A percentile compares a stretch with the other conserved stretches of the same genome.
Conservation (phyloP, 2,329 filamentous ascomycete genomes). For the Ambrosiella xylebori region DNA sequence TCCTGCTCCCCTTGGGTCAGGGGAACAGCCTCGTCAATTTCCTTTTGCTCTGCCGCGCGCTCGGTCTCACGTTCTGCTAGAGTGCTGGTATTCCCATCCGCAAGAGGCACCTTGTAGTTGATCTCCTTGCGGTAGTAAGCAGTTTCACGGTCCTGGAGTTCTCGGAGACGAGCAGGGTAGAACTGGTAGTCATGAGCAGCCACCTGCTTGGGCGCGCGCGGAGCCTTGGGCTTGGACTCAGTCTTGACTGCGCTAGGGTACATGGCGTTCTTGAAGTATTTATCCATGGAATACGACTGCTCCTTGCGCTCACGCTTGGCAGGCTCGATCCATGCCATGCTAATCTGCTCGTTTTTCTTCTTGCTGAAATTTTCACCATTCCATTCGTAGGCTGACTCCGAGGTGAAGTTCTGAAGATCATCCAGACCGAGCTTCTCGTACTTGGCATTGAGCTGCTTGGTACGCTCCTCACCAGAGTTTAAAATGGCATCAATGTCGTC, state of each 20-base stretch:
- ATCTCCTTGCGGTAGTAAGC: conserved; percentile 94
- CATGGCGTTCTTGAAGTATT: conserved; percentile 88
- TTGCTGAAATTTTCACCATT: conserved; percentile 92
- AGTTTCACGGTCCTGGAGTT: conserved; percentile 91
- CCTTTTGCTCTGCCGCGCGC: conserved; percentile 69
- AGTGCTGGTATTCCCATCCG: conserved; percentile 76
- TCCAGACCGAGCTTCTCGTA: conserved; percentile 96
- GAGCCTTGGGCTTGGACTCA: conserved; percentile 84
- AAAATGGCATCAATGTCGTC: conserved; percentile 85
- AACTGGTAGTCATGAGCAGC: conserved; percentile 94
- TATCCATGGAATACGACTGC: conserved; percentile 95
- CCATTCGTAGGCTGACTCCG: conserved; percentile 96
- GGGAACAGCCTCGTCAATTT: conserved; percentile 81
- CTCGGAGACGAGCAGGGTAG: conserved; percentile 67
- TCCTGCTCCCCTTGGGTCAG: conserved; percentile 78
- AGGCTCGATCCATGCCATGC: conserved; percentile 88
- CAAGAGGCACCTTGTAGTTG: conserved; percentile 79
- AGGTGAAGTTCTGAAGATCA: conserved; percentile 93
- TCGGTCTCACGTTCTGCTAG: conserved; percentile 74
- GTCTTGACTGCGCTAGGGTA: conserved; percentile 56
- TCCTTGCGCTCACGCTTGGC: conserved; percentile 97
- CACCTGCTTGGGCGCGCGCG: conserved; percentile 86
- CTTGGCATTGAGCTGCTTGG: conserved; percentile 75
- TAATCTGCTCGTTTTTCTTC: conserved; percentile 74
- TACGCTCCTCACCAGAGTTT: conserved; percentile 70